Conservation (phyloP, 495 filamentous ascomycete genomes). For the Lophiostoma macrostomum region DNA sequence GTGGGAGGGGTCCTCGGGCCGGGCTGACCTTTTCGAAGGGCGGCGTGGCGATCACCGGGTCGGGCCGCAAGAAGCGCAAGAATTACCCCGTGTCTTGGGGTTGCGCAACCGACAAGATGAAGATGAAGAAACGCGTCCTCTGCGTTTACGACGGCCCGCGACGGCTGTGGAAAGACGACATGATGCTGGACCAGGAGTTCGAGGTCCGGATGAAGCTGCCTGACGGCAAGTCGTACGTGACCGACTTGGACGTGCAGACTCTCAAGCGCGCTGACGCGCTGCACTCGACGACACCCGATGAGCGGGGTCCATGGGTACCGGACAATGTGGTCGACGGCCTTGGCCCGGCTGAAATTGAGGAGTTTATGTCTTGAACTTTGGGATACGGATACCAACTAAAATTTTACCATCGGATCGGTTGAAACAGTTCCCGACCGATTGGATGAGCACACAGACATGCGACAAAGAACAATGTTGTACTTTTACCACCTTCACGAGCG, state of each 20-base stretch:
- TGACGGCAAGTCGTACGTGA: slow-evolving; percentile 71
- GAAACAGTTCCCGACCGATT: background rate
- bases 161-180: slow-evolving; percentile 94
- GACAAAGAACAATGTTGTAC: background rate
- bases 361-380: slow-evolving; percentile 23
- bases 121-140: slow-evolving; percentile 93
- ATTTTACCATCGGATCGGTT: background rate
- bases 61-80: slow-evolving; percentile 79
- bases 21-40: slow-evolving; percentile 49
- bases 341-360: slow-evolving; percentile 10
- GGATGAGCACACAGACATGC: slow-evolving; percentile 1
- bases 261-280: slow-evolving; percentile 82
- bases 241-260: slow-evolving; percentile 90
- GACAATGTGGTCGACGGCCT: slow-evolving; percentile 33
- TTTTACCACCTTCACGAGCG: background rate
- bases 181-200: slow-evolving; percentile 95
- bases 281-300: slow-evolving; percentile 69
- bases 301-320: slow-evolving; percentile 77
- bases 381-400: slow-evolving; percentile 6
- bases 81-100: slow-evolving; percentile 93
- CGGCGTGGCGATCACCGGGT: slow-evolving; percentile 55
- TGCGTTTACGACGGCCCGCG: slow-evolving; percentile 88
- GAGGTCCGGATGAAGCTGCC: slow-evolving; percentile 82
- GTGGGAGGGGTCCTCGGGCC: slow-evolving; percentile 40
- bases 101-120: slow-evolving; percentile 84